Conservation (phyloP, 169 alveolate genomes). For the Cryptosporidium bovis region DNA sequence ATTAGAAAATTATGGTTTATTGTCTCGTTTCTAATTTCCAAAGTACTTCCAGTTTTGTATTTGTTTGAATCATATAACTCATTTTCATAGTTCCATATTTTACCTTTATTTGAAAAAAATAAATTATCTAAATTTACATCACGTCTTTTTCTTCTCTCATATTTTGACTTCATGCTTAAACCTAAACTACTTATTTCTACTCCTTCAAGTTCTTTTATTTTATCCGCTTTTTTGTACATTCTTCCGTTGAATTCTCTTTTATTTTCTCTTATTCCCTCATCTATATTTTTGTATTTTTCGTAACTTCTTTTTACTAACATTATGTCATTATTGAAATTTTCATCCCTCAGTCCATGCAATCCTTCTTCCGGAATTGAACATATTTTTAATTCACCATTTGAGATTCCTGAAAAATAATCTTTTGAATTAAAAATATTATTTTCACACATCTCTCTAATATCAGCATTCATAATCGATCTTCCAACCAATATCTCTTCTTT, state of each 20-base stretch:
- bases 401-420: constrained; percentile 6
- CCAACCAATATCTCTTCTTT: not conserved
- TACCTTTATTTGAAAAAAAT: constrained; percentile 1
- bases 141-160: not conserved
- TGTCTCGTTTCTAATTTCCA: not conserved
- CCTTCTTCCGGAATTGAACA: constrained; percentile 64
- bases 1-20: not conserved
- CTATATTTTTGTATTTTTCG: too few species aligned
- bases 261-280: too few species aligned
- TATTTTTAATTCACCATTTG: constrained; percentile 1
- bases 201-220: too few species aligned
- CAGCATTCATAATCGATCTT: constrained; percentile 19
- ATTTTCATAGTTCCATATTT: not conserved
- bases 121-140: constrained; percentile 17
- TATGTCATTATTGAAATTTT: not conserved
- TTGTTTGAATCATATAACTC: not conserved
- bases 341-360: constrained; percentile 28
- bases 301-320: not conserved
- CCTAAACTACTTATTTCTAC: not conserved
- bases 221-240: too few species aligned
- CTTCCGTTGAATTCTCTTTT: too few species aligned
- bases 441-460: constrained; percentile 34
- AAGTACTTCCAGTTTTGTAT: not conserved
- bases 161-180: not conserved
- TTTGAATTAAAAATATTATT: not conserved